phyloP scores from a whole-genome alignment of 495 filamentous ascomycete genomes.

The Aspergillus sparsus region DNA sequence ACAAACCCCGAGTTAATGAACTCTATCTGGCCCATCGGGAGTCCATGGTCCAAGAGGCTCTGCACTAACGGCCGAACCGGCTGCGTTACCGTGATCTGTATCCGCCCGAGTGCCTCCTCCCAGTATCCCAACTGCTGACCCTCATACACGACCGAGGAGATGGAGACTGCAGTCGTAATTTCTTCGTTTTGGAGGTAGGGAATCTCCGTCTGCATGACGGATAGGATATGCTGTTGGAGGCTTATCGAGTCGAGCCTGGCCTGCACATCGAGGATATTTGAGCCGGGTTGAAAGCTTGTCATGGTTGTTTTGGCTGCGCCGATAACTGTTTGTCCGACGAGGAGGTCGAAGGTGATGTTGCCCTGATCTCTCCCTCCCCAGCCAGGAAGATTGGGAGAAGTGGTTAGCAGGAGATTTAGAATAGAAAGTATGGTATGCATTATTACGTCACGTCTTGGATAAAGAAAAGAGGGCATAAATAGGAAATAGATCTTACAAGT shows the following conservation, averaged over 20 bases:
- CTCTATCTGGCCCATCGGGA: neutral
- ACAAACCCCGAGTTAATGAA: neutral
- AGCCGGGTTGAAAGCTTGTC: neutral
- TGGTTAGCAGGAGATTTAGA: too few relatives aligned
- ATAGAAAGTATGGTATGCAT: too few relatives aligned
- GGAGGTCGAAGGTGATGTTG: slow-evolving; percentile 1
- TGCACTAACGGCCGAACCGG: neutral
- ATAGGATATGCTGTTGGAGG: neutral
- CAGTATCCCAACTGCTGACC: neutral
- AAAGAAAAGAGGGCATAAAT: too few relatives aligned
- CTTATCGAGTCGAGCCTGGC: neutral
- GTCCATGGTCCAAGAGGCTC: neutral
- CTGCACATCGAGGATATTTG: neutral
- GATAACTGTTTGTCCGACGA: neutral
- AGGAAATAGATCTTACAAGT: neutral
- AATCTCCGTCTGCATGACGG: neutral
- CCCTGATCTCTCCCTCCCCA: neutral
- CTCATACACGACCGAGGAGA: neutral
- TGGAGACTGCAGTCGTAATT: neutral
- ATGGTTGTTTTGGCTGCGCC: neutral
- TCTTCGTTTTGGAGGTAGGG: neutral
- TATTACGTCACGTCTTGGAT: too few relatives aligned
- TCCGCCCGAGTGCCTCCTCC: neutral
- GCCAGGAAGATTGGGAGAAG: neutral
- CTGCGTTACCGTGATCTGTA: neutral